Evolutionary conservation across 441 rosid species (phyloP).

Genomic region (Biscutella auriculata): DNA sequence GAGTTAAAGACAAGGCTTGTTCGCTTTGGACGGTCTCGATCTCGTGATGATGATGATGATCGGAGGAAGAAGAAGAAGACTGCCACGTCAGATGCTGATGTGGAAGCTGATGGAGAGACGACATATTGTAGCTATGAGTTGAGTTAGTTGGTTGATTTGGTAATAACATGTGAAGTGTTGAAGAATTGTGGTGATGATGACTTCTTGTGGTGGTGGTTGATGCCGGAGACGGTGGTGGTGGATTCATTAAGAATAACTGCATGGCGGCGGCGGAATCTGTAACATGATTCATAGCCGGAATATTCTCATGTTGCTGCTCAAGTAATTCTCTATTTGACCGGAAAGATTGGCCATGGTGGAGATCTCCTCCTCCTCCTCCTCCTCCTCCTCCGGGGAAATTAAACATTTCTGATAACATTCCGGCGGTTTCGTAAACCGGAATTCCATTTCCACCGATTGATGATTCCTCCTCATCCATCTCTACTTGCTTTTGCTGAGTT

Average conservation of each 20-base stretch:
- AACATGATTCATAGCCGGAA: constrained; percentile 42
- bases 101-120: constrained; percentile 22
- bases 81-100: constrained; percentile 49
- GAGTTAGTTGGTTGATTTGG: constrained; percentile 38
- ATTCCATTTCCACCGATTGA: constrained; percentile 40
- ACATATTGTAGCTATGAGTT: constrained; percentile 14
- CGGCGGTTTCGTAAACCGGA: constrained; percentile 67
- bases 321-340: constrained; percentile 32
- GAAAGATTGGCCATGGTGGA: constrained; percentile 35
- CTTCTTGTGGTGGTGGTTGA: constrained; percentile 21
- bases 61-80: constrained; percentile 23
- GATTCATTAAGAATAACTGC: constrained; percentile 82
- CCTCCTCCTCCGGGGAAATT: constrained; percentile 54
- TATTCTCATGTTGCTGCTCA: constrained; percentile 40
- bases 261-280: constrained; percentile 68
- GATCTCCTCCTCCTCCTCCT: constrained; percentile 30
- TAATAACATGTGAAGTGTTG: constrained; percentile 73
- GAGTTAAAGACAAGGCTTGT: constrained; percentile 78
- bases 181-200: constrained; percentile 32
- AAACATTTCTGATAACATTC: constrained; percentile 92
- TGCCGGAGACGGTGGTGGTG: constrained; percentile 60
- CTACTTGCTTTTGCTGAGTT: constrained; percentile 40
- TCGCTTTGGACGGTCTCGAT: constrained; percentile 42
- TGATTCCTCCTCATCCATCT: constrained; percentile 42
- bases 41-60: constrained; percentile 28